These are phyloP conservation scores for Talaromyces sp. DNA, from an alignment of 2,329 filamentous ascomycete species.

Conservation along the genomic window DNA sequence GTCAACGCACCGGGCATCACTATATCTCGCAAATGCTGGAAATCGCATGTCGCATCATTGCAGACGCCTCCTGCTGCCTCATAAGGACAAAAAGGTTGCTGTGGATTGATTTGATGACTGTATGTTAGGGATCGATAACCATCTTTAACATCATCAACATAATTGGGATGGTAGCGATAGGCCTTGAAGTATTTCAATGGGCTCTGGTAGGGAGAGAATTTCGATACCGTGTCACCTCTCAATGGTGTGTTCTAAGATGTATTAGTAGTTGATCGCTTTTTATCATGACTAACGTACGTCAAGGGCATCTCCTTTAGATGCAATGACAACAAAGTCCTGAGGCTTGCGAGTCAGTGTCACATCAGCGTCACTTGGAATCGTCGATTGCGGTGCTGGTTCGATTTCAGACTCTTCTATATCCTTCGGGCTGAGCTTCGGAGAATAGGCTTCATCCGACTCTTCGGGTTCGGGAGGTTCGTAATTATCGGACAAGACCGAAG, in stretches of 20 bases:
- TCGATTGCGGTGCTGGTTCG: constrained; percentile 23
- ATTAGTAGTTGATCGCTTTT: constrained; percentile 28
- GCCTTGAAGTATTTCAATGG: constrained; percentile 78
- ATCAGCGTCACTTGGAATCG: constrained; percentile 24
- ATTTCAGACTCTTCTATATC: constrained; percentile 31
- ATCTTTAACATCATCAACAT: constrained; percentile 63
- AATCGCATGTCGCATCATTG: constrained; percentile 68
- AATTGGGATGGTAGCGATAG: constrained; percentile 85
- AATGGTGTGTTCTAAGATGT: constrained; percentile 25
- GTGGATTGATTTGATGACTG: constrained; percentile 81
- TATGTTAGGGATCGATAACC: constrained; percentile 89
- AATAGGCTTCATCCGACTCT: constrained; percentile 25
- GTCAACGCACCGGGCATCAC: constrained; percentile 68
- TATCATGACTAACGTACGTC: constrained; percentile 30
- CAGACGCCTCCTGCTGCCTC: constrained; percentile 70
- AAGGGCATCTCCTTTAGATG: constrained; percentile 29
- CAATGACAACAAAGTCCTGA: constrained; percentile 27
- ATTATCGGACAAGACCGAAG: constrained; percentile 45
- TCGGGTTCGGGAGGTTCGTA: constrained; percentile 55
- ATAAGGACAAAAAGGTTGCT: constrained; percentile 70
- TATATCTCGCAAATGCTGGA: constrained; percentile 76
- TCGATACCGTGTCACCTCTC: constrained; percentile 22
- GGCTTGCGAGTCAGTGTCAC: constrained; percentile 32
- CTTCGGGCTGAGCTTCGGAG: constrained; percentile 20
- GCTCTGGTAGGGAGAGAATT: constrained; percentile 70